Evolutionary conservation across 2,329 filamentous ascomycete species (phyloP).

Genomic region (Thelonectria discophora): DNA sequence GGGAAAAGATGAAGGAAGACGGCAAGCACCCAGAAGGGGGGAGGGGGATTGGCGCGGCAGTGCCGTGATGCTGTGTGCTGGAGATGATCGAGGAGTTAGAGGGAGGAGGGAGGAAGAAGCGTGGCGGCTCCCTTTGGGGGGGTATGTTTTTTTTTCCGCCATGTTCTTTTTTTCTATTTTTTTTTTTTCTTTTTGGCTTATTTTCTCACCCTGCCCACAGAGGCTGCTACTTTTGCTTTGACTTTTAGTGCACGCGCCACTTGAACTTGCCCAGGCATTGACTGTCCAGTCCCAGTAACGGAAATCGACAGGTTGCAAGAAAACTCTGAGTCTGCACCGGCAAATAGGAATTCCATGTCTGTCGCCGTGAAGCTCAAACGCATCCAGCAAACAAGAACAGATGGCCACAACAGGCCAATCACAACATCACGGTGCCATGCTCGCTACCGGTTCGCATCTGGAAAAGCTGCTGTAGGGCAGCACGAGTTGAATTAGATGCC

Average conservation of each 20-base stretch:
- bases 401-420: slow-evolving; percentile 23
- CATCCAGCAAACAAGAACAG: background rate
- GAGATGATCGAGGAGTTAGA: slow-evolving; percentile 33
- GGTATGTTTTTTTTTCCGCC: slow-evolving; percentile 41
- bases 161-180: slow-evolving; percentile 1
- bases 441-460: slow-evolving; percentile 1
- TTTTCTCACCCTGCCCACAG: no score
- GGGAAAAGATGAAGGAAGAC: slow-evolving; percentile 48
- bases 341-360: no score
- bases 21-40: slow-evolving; percentile 52
- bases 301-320: no score
- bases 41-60: slow-evolving; percentile 55
- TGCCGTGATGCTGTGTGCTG: slow-evolving; percentile 50
- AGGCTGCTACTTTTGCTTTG: slow-evolving; percentile 11
- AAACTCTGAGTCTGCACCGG: no score
- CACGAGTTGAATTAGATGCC: slow-evolving; percentile 25
- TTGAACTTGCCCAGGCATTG: background rate
- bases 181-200: slow-evolving; percentile 21
- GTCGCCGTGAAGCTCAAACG: no score
- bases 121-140: slow-evolving; percentile 25
- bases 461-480: slow-evolving; percentile 7
- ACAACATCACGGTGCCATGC: background rate
- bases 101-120: slow-evolving; percentile 27
- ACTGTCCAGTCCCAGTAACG: no score
- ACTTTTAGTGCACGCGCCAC: slow-evolving; percentile 21